Evolutionary conservation across 2,329 filamentous ascomycete genomes (phyloP), one percentile per base, ranked within the genome.

Genomic region (Phialophora macrospora): DNA sequence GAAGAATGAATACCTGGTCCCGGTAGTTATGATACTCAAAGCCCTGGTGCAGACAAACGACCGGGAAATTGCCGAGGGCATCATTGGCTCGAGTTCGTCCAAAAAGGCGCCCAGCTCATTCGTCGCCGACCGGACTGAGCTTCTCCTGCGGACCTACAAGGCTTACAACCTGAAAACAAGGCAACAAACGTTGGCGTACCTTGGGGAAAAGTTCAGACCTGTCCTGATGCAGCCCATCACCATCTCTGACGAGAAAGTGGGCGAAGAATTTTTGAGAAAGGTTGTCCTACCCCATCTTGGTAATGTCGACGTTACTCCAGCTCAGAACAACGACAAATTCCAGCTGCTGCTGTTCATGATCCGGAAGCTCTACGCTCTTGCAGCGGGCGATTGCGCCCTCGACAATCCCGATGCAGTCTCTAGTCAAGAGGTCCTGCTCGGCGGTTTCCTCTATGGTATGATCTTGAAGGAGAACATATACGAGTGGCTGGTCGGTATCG

Each of bases 341-440:
- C 90, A 90, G 72, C 88, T 97, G 86, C 82, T 98, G 52, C 83
- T 98, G 51, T 96, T 98, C 80, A 98, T 98, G 93, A 91, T 93
- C 73, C 86, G 94, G 70, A 99, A 99, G 78, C 86, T 99, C 34
- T 99, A 99, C 75, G 87, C 93, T 14, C 83, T 99, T 56, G 94
- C 95, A 8, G 93, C 93, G 67, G 93, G 94, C 63, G 94, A 97
- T 70, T 98, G 94, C 76, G 86, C 92, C 4, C 88, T 93, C 4
- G 95, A 99, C 81, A 98, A 99, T 75, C 94, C 95, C 1, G 95
- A 99, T 84, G 92, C 95, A 11, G 90, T 97, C 20, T 93, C 96
- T 74, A 97, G 96, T 77, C 95, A 99, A 75, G 95, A 99, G 78
- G 90, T 98, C 64, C 83, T 99, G 26, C 86, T 99, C 1, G 94